A percentile compares a stretch with the other conserved stretches of the same genome.
Conservation (phyloP, 2,329 filamentous ascomycete species). For the Cladosporium velox region DNA sequence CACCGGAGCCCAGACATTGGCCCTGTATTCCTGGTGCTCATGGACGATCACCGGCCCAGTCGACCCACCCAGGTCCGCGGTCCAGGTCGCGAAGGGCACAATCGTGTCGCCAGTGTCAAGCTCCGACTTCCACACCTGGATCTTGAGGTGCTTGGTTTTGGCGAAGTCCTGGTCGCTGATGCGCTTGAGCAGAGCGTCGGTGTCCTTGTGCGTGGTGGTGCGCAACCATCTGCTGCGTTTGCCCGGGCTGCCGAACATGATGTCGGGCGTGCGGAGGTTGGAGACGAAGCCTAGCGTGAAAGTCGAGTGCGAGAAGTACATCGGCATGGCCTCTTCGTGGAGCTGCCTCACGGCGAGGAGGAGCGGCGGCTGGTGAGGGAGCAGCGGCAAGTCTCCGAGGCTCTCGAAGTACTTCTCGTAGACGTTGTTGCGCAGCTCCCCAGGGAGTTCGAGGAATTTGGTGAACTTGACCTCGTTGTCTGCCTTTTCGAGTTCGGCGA, state of each 20-base stretch:
- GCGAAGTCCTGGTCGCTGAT: conserved; percentile 1
- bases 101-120: background rate
- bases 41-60: background rate
- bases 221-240: background rate
- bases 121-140: background rate
- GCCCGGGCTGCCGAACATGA: background rate
- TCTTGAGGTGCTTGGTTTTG: background rate
- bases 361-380: conserved; percentile 9
- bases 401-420: conserved; percentile 4
- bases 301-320: background rate
- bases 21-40: background rate
- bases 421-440: background rate
- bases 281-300: background rate
- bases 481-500: background rate
- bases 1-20: background rate
- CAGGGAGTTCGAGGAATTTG: background rate
- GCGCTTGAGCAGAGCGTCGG: background rate
- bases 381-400: background rate
- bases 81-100: background rate
- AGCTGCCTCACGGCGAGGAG: background rate
- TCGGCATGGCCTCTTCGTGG: background rate
- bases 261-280: background rate
- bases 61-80: background rate
- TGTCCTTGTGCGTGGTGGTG: background rate
- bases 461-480: conserved; percentile 1